phyloP scores from a whole-genome alignment of 2,329 filamentous ascomycete species.

The Aureobasidium sp. region DNA sequence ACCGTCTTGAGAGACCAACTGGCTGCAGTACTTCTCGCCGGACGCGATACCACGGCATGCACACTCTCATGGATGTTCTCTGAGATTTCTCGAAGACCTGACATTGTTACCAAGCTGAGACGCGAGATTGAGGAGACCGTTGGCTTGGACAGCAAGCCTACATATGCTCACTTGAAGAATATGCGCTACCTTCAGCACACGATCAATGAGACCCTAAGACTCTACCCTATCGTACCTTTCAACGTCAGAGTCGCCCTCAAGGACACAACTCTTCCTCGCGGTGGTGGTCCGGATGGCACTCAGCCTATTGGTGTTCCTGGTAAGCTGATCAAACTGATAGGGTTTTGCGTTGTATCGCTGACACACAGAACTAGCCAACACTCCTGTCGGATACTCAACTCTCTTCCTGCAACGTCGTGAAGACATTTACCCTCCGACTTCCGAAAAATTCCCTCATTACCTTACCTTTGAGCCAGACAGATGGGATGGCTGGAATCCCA shows the following conservation, averaged over 20 bases:
- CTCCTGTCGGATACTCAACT: slow-evolving; percentile 41
- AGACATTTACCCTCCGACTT: slow-evolving; percentile 42
- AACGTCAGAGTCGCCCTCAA: slow-evolving; percentile 42
- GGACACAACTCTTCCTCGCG: slow-evolving; percentile 44
- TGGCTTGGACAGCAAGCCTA: slow-evolving; percentile 53
- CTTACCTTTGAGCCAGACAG: slow-evolving; percentile 42
- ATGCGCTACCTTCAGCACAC: slow-evolving; percentile 67
- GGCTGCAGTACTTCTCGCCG: slow-evolving; percentile 73
- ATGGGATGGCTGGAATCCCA: slow-evolving; percentile 45
- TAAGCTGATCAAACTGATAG: background rate
- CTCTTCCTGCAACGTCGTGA: slow-evolving; percentile 43
- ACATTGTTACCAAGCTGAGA: slow-evolving; percentile 61
- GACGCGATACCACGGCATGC: slow-evolving; percentile 77
- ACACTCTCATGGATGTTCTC: slow-evolving; percentile 78
- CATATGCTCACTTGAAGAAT: slow-evolving; percentile 73
- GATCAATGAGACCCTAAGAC: slow-evolving; percentile 39
- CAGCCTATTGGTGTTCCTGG: slow-evolving; percentile 37
- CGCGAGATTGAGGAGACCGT: slow-evolving; percentile 63
- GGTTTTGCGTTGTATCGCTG: background rate
- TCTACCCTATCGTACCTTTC: slow-evolving; percentile 46
- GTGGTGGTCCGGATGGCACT: slow-evolving; percentile 40
- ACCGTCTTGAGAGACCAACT: slow-evolving; percentile 77
- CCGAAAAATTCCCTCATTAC: slow-evolving; percentile 34
- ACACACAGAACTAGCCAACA: slow-evolving; percentile 28
- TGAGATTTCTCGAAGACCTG: slow-evolving; percentile 67